Percentiles rank a stretch among this genome's conserved stretches.
Conservation (phyloP, 225 moss, liverwort and hornwort genomes). For the Polytrichum commune region DNA sequence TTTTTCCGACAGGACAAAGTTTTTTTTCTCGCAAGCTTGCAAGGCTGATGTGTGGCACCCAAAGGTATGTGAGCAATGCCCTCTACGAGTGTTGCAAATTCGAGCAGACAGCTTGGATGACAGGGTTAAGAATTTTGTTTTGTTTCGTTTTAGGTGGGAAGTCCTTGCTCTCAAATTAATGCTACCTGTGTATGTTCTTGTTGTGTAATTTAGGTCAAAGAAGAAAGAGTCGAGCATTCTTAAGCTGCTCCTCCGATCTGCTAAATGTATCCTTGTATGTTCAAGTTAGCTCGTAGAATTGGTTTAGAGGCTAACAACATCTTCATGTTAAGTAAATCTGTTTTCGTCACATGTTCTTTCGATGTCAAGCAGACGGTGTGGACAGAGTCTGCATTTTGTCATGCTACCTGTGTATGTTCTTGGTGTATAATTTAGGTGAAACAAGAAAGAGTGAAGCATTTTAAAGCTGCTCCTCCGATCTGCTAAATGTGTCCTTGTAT, state of each 20-base stretch:
- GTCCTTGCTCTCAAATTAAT: not conserved
- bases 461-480: no score
- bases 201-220: no score
- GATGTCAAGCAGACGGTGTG: not conserved
- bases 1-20: constrained; percentile 20
- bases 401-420: not conserved
- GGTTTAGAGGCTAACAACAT: not conserved
- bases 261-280: not conserved
- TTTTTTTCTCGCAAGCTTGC: constrained; percentile 21
- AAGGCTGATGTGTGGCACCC: constrained; percentile 5
- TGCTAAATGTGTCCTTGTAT: not conserved
- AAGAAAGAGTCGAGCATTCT: no score
- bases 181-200: no score
- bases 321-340: not conserved
- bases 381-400: not conserved
- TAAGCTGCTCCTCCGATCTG: no score
- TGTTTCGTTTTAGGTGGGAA: no score
- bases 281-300: not conserved
- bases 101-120: no score
- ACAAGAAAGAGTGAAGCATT: no score
- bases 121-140: no score
- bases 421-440: no score
- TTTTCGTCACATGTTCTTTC: not conserved
- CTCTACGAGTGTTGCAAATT: not conserved
- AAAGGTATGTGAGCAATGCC: not conserved